Percentiles rank a stretch among this genome's conserved stretches.
phyloP scores from a whole-genome alignment of 2,329 filamentous ascomycete species.

The Cephalotrichum gorgonifer region DNA sequence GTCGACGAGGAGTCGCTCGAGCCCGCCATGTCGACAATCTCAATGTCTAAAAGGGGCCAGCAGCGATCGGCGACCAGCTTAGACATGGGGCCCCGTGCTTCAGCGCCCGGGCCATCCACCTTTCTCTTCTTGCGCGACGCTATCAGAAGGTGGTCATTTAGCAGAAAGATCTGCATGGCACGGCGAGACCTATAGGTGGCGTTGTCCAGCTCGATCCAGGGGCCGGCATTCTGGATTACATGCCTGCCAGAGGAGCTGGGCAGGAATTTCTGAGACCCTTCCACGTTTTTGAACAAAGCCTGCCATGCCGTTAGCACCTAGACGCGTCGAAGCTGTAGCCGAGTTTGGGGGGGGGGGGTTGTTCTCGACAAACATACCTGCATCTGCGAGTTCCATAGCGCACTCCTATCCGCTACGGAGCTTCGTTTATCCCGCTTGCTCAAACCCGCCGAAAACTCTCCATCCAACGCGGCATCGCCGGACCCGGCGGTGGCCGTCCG shows the following conservation, averaged over 20 bases:
- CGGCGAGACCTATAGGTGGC: constrained; percentile 91
- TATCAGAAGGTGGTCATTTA: constrained; percentile 90
- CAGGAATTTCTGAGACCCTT: constrained; percentile 93
- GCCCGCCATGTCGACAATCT: constrained; percentile 78
- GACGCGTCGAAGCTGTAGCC: too few species aligned
- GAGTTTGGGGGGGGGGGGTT: too few species aligned
- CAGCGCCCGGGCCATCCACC: constrained; percentile 49
- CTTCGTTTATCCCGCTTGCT: constrained; percentile 75
- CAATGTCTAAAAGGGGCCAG: constrained; percentile 87
- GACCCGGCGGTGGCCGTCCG: constrained; percentile 38
- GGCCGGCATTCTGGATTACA: constrained; percentile 82
- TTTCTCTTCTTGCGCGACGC: constrained; percentile 91
- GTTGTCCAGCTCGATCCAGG: constrained; percentile 94
- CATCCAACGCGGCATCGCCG: constrained; percentile 29
- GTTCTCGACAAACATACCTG: constrained; percentile 34
- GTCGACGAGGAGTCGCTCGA: constrained; percentile 43
- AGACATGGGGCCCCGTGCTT: constrained; percentile 43
- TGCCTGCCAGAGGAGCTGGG: constrained; percentile 86
- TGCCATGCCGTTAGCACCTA: constrained; percentile 12
- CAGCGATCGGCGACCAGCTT: constrained; percentile 91
- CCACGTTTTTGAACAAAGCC: constrained; percentile 91
- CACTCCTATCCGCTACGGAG: constrained; percentile 65
- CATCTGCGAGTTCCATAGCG: constrained; percentile 60
- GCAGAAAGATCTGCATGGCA: constrained; percentile 79
- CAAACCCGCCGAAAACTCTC: constrained; percentile 41